Conservation (phyloP, 306 rosid species). For the Malus sylvestris region DNA sequence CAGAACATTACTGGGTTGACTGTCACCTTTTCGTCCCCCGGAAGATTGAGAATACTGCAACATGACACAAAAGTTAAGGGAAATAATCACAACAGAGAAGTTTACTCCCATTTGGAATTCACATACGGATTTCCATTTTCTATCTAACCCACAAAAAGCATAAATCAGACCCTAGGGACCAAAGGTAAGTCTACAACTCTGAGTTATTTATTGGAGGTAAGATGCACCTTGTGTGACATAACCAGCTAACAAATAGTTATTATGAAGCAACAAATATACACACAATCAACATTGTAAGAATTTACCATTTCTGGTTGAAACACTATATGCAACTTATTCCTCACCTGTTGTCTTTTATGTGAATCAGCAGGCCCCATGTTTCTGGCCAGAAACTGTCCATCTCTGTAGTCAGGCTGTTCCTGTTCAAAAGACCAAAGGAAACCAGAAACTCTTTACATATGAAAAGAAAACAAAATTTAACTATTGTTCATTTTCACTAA, state of each 20-base stretch:
- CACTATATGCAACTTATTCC: slow-evolving; percentile 4
- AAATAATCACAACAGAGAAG: neutral
- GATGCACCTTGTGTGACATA: neutral
- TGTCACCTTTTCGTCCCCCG: slow-evolving; percentile 55
- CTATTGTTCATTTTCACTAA: neutral
- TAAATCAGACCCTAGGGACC: neutral
- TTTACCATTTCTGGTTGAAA: slow-evolving; percentile 1
- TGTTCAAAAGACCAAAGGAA: slow-evolving; percentile 26
- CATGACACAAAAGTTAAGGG: slow-evolving; percentile 8
- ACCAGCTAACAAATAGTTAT: neutral
- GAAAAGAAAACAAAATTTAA: neutral
- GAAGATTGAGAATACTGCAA: slow-evolving; percentile 58
- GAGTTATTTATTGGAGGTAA: neutral
- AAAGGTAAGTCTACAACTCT: neutral
- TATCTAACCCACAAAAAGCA: neutral
- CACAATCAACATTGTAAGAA: neutral
- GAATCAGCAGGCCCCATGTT: slow-evolving; percentile 47
- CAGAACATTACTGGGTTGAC: slow-evolving; percentile 68
- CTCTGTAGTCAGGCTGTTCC: slow-evolving; percentile 69
- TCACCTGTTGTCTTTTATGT: slow-evolving; percentile 68
- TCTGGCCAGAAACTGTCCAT: slow-evolving; percentile 63
- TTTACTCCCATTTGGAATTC: neutral
- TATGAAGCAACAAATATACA: slow-evolving; percentile 6
- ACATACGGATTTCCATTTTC: neutral
- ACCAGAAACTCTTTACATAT: slow-evolving; percentile 21